phyloP scores from a whole-genome alignment of 257 asterid genomes.

The Solanum acaule region DNA sequence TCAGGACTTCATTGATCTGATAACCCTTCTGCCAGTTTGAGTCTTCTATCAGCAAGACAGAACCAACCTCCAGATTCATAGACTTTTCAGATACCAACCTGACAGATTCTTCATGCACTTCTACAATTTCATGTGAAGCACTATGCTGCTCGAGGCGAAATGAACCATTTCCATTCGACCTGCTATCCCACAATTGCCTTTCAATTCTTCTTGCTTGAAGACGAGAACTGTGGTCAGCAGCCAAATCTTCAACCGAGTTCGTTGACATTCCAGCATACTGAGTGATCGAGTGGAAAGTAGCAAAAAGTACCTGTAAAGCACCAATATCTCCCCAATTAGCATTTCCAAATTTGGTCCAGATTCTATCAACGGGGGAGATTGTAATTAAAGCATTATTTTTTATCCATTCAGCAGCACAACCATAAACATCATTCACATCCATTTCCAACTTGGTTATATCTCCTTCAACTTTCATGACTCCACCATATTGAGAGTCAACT shows the following conservation, averaged over 20 bases:
- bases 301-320: conserved; percentile 80
- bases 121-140: conserved; percentile 86
- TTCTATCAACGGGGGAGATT: conserved; percentile 70
- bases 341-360: conserved; percentile 98
- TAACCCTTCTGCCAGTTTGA: conserved; percentile 56
- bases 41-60: conserved; percentile 65
- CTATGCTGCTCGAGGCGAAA: conserved; percentile 56
- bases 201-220: conserved; percentile 77
- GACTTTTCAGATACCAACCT: conserved; percentile 39
- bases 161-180: conserved; percentile 53
- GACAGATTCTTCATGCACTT: conserved; percentile 64
- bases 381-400: conserved; percentile 50
- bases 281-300: conserved; percentile 77
- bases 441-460: conserved; percentile 70
- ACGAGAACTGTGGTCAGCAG: conserved; percentile 88
- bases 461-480: conserved; percentile 84
- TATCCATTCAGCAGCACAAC: conserved; percentile 80
- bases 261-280: conserved; percentile 74
- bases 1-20: conserved; percentile 44
- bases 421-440: conserved; percentile 62
- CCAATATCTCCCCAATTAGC: conserved; percentile 98
- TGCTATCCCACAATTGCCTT: conserved; percentile 57
- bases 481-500: conserved; percentile 76
- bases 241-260: conserved; percentile 76
- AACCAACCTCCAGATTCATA: conserved; percentile 68